phyloP scores from a whole-genome alignment of 495 filamentous ascomycete species.

The Filosporella fistucella region DNA sequence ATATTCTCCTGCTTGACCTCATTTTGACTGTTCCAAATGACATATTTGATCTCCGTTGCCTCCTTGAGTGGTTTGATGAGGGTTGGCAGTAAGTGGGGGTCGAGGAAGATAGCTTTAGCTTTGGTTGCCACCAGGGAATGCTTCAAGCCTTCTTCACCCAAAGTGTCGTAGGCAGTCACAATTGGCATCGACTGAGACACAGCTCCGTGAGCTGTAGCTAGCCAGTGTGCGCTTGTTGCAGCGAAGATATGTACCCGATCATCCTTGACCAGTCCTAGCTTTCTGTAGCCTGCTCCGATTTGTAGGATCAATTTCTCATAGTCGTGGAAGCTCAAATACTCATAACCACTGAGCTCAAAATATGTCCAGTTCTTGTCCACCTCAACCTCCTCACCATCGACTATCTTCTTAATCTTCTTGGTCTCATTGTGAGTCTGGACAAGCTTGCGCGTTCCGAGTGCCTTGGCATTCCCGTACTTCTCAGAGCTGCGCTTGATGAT shows the following conservation, averaged over 20 bases:
- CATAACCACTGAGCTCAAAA: constrained; percentile 87
- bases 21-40: constrained; percentile 85
- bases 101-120: constrained; percentile 86
- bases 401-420: constrained; percentile 95
- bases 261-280: constrained; percentile 68
- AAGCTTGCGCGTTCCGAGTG: constrained; percentile 73
- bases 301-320: constrained; percentile 74
- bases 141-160: constrained; percentile 87
- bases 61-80: constrained; percentile 78
- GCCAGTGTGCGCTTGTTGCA: constrained; percentile 80
- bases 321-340: constrained; percentile 82
- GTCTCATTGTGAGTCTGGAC: constrained; percentile 84
- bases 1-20: constrained; percentile 75
- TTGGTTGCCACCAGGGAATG: constrained; percentile 88
- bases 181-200: constrained; percentile 92
- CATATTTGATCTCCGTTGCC: constrained; percentile 68
- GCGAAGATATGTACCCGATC: constrained; percentile 86
- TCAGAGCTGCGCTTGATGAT: constrained; percentile 72
- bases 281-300: constrained; percentile 72
- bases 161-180: constrained; percentile 96
- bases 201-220: constrained; percentile 66
- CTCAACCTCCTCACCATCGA: constrained; percentile 84
- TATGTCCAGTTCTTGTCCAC: constrained; percentile 96
- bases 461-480: constrained; percentile 85
- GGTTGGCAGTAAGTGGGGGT: constrained; percentile 76